A percentile compares a stretch with the other conserved stretches of the same genome.
Conservation (phyloP, 805 yeast genomes). For the Candida maris region DNA sequence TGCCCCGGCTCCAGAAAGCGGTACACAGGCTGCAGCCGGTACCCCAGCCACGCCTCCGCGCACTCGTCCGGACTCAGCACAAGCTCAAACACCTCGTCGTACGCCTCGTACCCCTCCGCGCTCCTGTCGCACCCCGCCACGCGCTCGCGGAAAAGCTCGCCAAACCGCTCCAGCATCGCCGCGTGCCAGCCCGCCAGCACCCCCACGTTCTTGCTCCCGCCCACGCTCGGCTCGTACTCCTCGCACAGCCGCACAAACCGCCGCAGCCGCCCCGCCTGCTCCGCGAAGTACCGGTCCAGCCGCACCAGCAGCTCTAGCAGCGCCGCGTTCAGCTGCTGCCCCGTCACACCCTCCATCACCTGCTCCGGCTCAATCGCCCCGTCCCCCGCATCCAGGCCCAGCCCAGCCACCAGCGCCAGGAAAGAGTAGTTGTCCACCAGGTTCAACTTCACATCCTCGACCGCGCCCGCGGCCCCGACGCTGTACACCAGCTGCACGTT, state of each 20-base stretch:
- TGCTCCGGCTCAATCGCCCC: conserved; percentile 11
- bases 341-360: conserved; percentile 12
- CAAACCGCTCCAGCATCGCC: conserved; percentile 11
- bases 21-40: conserved; percentile 23
- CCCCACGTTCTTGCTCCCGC: conserved; percentile 15
- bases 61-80: conserved; percentile 15
- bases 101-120: conserved; percentile 9
- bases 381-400: conserved; percentile 27
- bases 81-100: conserved; percentile 15
- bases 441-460: conserved; percentile 24
- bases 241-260: conserved; percentile 12
- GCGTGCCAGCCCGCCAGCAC: conserved; percentile 18
- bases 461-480: conserved; percentile 16
- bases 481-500: conserved; percentile 36
- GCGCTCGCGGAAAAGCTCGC: conserved; percentile 3
- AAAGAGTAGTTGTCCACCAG: conserved; percentile 32
- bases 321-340: conserved; percentile 14
- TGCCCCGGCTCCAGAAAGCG: too few relatives aligned
- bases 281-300: conserved; percentile 11
- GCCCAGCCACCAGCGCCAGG: conserved; percentile 28
- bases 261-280: conserved; percentile 8
- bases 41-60: conserved; percentile 19
- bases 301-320: conserved; percentile 11
- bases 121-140: conserved; percentile 1
- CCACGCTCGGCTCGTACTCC: conserved; percentile 19